Conservation (phyloP, 805 yeast genomes). For the Zygosaccharomyces pseudorouxii region DNA sequence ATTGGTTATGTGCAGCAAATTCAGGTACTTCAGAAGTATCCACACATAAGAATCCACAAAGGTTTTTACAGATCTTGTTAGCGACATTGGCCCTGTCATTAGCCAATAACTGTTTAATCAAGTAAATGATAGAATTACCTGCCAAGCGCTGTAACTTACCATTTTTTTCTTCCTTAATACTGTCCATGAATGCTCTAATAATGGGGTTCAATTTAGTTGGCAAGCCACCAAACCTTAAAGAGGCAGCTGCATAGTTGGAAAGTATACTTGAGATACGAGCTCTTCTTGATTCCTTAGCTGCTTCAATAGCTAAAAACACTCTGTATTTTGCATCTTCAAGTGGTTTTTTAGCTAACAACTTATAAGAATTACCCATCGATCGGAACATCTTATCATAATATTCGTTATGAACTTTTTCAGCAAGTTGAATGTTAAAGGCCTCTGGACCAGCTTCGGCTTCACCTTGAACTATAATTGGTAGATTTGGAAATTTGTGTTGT, state of each 20-base stretch:
- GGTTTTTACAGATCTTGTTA: constrained; percentile 82
- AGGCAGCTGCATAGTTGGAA: constrained; percentile 74
- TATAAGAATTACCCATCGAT: constrained; percentile 59
- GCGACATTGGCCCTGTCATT: constrained; percentile 67
- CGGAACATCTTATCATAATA: constrained; percentile 62
- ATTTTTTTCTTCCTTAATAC: constrained; percentile 72
- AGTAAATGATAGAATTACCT: constrained; percentile 60
- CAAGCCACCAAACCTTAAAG: constrained; percentile 54
- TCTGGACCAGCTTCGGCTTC: constrained; percentile 91
- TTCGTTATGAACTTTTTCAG: constrained; percentile 62
- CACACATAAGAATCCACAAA: constrained; percentile 90
- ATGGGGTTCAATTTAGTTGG: constrained; percentile 87
- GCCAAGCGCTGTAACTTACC: constrained; percentile 63
- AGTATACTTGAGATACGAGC: constrained; percentile 56
- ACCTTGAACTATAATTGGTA: constrained; percentile 90
- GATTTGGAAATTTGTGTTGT: constrained; percentile 64
- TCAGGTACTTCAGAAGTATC: constrained; percentile 96
- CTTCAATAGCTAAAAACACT: constrained; percentile 59
- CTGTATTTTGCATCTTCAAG: constrained; percentile 75
- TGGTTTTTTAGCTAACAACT: constrained; percentile 65
- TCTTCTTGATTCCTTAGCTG: constrained; percentile 51
- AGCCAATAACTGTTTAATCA: constrained; percentile 55
- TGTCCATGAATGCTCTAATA: constrained; percentile 87
- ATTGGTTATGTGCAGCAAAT: constrained; percentile 58
- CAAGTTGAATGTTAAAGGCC: constrained; percentile 78